phyloP scores from a whole-genome alignment of 805 yeast genomes.

The Saccharomycopsis fibuligera region DNA sequence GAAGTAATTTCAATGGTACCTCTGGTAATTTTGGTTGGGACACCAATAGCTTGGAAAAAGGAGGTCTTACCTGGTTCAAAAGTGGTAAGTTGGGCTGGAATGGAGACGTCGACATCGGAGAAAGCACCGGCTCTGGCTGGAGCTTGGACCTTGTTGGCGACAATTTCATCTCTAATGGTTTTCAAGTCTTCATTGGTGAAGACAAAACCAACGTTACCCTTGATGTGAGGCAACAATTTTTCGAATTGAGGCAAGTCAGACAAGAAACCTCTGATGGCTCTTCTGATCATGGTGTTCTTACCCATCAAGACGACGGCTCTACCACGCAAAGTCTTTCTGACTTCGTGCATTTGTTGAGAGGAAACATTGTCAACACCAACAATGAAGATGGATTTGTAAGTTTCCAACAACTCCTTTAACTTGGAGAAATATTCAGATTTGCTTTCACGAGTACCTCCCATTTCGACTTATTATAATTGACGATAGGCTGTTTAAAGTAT shows the following conservation, averaged over 20 bases:
- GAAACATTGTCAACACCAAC: constrained; percentile 99
- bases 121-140: constrained; percentile 99
- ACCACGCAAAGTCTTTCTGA: constrained; percentile 94
- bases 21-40: constrained; percentile 99
- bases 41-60: constrained; percentile 99
- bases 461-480: constrained; percentile 71
- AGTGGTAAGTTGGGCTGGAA: constrained; percentile 99
- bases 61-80: constrained; percentile 99
- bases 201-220: constrained; percentile 99
- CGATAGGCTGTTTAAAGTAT: constrained; percentile 88
- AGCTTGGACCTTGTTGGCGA: constrained; percentile 96
- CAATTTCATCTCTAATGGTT: constrained; percentile 80
- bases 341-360: constrained; percentile 99
- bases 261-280: constrained; percentile 96
- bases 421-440: constrained; percentile 92
- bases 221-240: constrained; percentile 89
- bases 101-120: constrained; percentile 96
- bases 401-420: constrained; percentile 91
- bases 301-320: constrained; percentile 97
- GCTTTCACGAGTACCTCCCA: constrained; percentile 99
- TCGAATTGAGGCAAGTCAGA: constrained; percentile 93
- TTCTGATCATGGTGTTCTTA: constrained; percentile 99
- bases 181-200: constrained; percentile 97
- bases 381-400: constrained; percentile 95
- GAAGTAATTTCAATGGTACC: constrained; percentile 99